phyloP scores from a whole-genome alignment of 192 early-diverging fungal species.

The Coemansia javaensis region DNA sequence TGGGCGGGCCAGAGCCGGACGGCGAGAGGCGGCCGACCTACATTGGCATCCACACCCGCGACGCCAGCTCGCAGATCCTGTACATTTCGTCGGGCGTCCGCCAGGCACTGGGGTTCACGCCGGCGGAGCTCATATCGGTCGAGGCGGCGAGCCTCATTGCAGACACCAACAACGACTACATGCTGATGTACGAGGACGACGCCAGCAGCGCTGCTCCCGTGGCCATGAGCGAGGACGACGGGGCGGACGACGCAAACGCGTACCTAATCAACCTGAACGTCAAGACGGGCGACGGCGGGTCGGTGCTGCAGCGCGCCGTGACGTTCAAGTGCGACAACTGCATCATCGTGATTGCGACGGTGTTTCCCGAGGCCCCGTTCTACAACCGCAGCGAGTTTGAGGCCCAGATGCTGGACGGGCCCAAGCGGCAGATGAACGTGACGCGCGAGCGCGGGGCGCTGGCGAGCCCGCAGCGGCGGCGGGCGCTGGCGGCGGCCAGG shows the following conservation, averaged over 20 bases:
- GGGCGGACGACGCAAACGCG: conserved; percentile 30
- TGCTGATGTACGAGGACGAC: conserved; percentile 22
- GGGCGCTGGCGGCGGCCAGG: not conserved
- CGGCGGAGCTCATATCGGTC: conserved; percentile 13
- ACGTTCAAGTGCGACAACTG: conserved; percentile 41
- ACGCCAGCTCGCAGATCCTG: conserved; percentile 19
- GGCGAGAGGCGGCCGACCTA: conserved; percentile 22
- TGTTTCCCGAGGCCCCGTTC: conserved; percentile 17
- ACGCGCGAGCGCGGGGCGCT: conserved; percentile 1
- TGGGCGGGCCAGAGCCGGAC: too few species aligned
- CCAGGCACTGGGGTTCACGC: conserved; percentile 26
- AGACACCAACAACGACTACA: too few species aligned
- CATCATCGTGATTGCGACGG: conserved; percentile 16
- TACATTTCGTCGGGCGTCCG: conserved; percentile 41
- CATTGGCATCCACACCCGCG: conserved; percentile 29
- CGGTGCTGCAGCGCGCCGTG: conserved; percentile 18
- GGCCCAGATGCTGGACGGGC: conserved; percentile 34
- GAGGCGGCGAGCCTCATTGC: conserved; percentile 27
- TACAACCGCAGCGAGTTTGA: conserved; percentile 14
- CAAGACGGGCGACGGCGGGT: conserved; percentile 4
- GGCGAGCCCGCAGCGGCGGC: not conserved
- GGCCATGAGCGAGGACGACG: conserved; percentile 21
- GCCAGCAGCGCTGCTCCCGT: conserved; percentile 18
- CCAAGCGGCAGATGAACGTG: conserved; percentile 12
- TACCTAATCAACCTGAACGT: conserved; percentile 34